A percentile compares a stretch with the other conserved stretches of the same genome.
phyloP scores from a whole-genome alignment of 129 eudicot species.

The Sambucus nigra region DNA sequence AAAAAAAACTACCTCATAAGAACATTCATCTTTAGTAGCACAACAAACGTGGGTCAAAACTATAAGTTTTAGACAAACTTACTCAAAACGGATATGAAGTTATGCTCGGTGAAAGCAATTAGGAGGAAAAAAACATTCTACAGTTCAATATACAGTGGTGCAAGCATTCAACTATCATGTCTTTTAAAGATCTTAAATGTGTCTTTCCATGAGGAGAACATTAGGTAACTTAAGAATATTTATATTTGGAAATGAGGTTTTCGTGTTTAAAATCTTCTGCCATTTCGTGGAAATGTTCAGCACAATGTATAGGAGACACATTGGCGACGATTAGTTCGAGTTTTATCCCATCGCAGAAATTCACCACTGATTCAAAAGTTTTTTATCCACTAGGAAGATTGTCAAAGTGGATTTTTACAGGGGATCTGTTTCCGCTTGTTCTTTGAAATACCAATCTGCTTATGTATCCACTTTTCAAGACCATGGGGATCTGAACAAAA shows the following conservation, averaged over 20 bases:
- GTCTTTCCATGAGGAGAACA: slow-evolving; percentile 30
- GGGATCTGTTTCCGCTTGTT: background rate
- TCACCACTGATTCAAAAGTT: slow-evolving; percentile 23
- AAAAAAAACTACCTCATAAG: too few species aligned
- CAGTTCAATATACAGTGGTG: too few species aligned
- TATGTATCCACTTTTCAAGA: slow-evolving; percentile 25
- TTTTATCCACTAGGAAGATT: slow-evolving; percentile 27
- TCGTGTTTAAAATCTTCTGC: slow-evolving; percentile 18
- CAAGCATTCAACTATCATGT: too few species aligned
- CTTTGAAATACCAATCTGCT: slow-evolving; percentile 17
- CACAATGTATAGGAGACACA: slow-evolving; percentile 21
- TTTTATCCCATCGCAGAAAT: slow-evolving; percentile 23
- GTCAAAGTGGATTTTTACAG: slow-evolving; percentile 8
- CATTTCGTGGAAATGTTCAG: slow-evolving; percentile 32
- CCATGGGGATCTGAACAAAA: slow-evolving; percentile 19
- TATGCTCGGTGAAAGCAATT: too few species aligned
- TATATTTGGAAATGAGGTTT: slow-evolving; percentile 25
- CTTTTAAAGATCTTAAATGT: slow-evolving; percentile 21
- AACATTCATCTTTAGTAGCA: too few species aligned
- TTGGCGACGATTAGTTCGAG: slow-evolving; percentile 19
- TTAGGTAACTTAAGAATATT: slow-evolving; percentile 16
- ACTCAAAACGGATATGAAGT: too few species aligned
- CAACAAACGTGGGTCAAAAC: too few species aligned
- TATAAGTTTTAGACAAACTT: too few species aligned
- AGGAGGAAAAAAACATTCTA: too few species aligned